Conservation (phyloP, 257 asterid genomes). For the Petrea volubilis region DNA sequence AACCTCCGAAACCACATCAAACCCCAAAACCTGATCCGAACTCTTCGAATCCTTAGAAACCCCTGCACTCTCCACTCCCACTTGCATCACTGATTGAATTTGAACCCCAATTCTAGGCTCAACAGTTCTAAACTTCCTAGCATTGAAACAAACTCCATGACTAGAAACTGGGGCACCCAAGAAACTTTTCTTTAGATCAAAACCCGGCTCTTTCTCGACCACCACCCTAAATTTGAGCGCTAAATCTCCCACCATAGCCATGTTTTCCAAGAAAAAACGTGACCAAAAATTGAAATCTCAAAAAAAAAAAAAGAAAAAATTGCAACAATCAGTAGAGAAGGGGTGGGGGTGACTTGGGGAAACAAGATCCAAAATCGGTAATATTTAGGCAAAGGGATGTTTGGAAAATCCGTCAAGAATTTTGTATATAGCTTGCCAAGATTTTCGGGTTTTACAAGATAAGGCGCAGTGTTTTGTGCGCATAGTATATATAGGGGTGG, state of each 20-base stretch:
- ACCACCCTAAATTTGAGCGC: conserved; percentile 37
- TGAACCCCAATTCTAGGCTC: conserved; percentile 25
- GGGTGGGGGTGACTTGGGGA: too few relatives aligned
- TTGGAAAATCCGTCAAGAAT: conserved; percentile 46
- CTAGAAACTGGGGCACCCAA: conserved; percentile 39
- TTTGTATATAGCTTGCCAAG: conserved; percentile 18
- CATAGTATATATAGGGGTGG: not conserved
- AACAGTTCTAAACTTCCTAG: conserved; percentile 28
- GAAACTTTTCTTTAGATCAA: conserved; percentile 33
- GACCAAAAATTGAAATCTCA: conserved; percentile 6
- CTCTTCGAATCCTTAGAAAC: conserved; percentile 26
- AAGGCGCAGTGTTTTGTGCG: not conserved
- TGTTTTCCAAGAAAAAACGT: conserved; percentile 11
- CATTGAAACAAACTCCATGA: conserved; percentile 20
- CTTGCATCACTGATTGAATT: conserved; percentile 52
- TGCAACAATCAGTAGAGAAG: not conserved
- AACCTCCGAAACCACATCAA: conserved; percentile 70
- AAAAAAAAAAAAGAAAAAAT: not conserved
- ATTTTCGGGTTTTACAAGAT: conserved; percentile 35
- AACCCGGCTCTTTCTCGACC: conserved; percentile 27
- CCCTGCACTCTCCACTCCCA: conserved; percentile 44
- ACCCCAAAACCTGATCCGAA: conserved; percentile 39
- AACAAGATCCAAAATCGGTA: not conserved
- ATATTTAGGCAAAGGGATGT: conserved; percentile 1
- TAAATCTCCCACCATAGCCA: conserved; percentile 61